A percentile compares a stretch with the other conserved stretches of the same genome.
phyloP scores from a whole-genome alignment of 495 filamentous ascomycete species.

The Trichoderma orchidacearum region DNA sequence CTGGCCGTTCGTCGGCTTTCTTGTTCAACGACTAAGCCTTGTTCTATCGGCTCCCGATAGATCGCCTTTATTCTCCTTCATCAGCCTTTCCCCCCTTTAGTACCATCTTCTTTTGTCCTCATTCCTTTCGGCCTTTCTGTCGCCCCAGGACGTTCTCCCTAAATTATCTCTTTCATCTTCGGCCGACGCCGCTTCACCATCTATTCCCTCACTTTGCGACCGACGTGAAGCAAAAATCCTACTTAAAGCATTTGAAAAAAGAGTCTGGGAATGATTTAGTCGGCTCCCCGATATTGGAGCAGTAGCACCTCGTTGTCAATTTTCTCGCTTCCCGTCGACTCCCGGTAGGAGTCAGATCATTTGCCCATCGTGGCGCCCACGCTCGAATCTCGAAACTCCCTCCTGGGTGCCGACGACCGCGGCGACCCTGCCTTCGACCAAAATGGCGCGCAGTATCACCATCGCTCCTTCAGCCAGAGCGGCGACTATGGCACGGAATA shows the following conservation, averaged over 20 bases:
- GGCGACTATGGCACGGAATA: constrained; percentile 7
- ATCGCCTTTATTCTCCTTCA: neutral
- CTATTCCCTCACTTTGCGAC: neutral
- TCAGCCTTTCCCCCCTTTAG: neutral
- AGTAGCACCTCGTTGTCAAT: neutral
- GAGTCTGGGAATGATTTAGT: neutral
- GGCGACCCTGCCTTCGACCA: constrained; percentile 9
- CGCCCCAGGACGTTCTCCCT: constrained; percentile 1
- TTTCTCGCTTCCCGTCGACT: constrained; percentile 7
- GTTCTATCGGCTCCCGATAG: constrained; percentile 2
- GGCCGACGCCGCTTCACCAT: neutral
- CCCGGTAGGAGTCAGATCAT: constrained; percentile 13
- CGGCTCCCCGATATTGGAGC: neutral
- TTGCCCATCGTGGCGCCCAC: constrained; percentile 22
- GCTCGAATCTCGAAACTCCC: constrained; percentile 24
- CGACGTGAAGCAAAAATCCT: neutral
- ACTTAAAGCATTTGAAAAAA: neutral
- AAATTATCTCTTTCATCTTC: constrained; percentile 5
- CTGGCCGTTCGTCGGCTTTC: neutral
- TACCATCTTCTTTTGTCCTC: neutral
- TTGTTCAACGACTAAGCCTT: constrained; percentile 7
- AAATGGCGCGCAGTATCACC: constrained; percentile 5
- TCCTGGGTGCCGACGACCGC: constrained; percentile 15
- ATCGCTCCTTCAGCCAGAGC: constrained; percentile 8
- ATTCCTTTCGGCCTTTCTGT: neutral